Evolutionary conservation across 129 eudicot genomes (phyloP).

Genomic region (Chrysanthemum makinoi): DNA sequence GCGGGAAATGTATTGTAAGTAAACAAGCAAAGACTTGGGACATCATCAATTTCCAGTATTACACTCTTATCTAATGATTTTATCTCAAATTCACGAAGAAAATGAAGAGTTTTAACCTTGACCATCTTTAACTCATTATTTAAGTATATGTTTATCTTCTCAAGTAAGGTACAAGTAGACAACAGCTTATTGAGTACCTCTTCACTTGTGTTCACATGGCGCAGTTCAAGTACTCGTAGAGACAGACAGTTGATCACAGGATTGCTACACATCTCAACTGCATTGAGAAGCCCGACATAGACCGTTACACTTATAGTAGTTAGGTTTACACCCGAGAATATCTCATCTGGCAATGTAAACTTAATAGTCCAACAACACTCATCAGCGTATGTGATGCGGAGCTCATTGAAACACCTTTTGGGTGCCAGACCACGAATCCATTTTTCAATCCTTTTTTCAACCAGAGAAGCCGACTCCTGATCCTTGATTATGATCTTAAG

Average conservation of each 20-base stretch:
- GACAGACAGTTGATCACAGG: background rate
- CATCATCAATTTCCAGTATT: background rate
- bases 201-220: background rate
- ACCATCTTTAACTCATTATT: background rate
- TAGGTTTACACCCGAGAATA: background rate
- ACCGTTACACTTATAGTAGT: background rate
- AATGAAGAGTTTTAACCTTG: conserved; percentile 8
- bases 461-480: background rate
- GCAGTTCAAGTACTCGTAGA: background rate
- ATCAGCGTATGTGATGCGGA: background rate
- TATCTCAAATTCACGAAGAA: background rate
- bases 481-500: background rate
- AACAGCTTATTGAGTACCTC: background rate
- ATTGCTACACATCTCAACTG: background rate
- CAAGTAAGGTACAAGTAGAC: conserved; percentile 14
- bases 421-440: background rate
- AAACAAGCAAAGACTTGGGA: background rate
- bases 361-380: too few species aligned
- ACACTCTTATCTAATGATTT: background rate
- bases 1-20: background rate
- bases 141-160: background rate
- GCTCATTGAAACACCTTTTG: background rate
- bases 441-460: background rate
- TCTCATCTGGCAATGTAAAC: background rate
- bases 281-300: background rate